Evolutionary conservation across 2,329 filamentous ascomycete species (phyloP).

Genomic region (Venturia pyrina): DNA sequence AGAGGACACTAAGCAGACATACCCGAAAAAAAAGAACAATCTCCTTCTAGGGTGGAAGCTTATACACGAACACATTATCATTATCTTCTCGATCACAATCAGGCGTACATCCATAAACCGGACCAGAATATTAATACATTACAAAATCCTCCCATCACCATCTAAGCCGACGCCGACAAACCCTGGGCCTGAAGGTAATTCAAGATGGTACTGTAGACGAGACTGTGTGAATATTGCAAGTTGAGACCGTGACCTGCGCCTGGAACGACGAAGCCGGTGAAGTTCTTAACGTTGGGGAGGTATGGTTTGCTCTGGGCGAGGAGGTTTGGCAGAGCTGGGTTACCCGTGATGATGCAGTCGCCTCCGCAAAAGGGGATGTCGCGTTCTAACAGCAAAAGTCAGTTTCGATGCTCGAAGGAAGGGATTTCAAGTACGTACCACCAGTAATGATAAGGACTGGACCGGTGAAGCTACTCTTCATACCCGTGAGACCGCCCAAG

Average conservation of each 20-base stretch:
- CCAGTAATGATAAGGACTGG: constrained; percentile 1
- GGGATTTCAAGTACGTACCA: neutral
- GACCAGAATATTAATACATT: neutral
- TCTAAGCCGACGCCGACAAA: neutral
- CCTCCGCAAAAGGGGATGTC: constrained; percentile 25
- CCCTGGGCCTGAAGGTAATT: neutral
- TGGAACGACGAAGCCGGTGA: constrained; percentile 4
- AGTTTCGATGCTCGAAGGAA: neutral
- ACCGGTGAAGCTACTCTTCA: neutral
- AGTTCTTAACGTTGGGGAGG: neutral
- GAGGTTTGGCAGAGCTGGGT: neutral
- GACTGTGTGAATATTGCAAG: neutral
- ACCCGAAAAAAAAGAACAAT: too few species aligned
- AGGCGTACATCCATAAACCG: neutral
- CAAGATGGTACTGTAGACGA: constrained; percentile 1
- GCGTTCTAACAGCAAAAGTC: neutral
- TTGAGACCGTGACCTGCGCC: constrained; percentile 12
- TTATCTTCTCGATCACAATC: neutral
- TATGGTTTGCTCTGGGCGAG: neutral
- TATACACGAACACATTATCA: neutral
- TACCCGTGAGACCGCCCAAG: neutral
- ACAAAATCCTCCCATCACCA: neutral
- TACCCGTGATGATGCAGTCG: constrained; percentile 1
- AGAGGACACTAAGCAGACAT: too few species aligned
- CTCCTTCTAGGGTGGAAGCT: neutral